phyloP scores from a whole-genome alignment of 805 yeast genomes.

The Kuraishia hungarica region DNA sequence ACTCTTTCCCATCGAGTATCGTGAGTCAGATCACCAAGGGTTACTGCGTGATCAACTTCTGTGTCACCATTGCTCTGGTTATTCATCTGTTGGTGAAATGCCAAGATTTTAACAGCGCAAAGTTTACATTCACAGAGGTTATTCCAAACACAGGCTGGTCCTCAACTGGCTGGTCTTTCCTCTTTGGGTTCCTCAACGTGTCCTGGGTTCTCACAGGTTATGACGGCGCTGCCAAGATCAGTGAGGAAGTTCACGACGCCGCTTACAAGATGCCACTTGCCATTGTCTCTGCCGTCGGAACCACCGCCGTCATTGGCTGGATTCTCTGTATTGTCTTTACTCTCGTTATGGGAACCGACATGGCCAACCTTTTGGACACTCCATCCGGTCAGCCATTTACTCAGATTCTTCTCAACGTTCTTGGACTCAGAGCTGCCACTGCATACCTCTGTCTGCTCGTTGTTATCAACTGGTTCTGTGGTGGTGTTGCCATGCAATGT shows the following conservation, averaged over 20 bases:
- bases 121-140: conserved; percentile 29
- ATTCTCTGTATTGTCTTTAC: conserved; percentile 29
- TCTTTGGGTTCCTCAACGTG: conserved; percentile 36
- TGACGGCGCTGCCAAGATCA: conserved; percentile 41
- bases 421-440: conserved; percentile 43
- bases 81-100: conserved; percentile 33
- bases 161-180: conserved; percentile 32
- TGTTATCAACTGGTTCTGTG: conserved; percentile 39
- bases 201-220: conserved; percentile 46
- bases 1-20: conserved; percentile 30
- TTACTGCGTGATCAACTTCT: conserved; percentile 28
- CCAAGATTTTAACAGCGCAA: conserved; percentile 20
- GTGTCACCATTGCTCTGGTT: conserved; percentile 28
- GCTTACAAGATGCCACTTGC: conserved; percentile 34
- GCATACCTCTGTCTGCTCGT: conserved; percentile 40
- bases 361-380: conserved; percentile 20
- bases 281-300: conserved; percentile 33
- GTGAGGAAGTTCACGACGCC: conserved; percentile 38
- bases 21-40: conserved; percentile 31
- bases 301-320: conserved; percentile 35
- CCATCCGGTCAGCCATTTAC: conserved; percentile 35
- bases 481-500: conserved; percentile 37
- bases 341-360: conserved; percentile 23
- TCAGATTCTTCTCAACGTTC: conserved; percentile 35
- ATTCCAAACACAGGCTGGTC: conserved; percentile 27